Evolutionary conservation across 2,329 filamentous ascomycete genomes (phyloP).

Genomic region (Emergomyces pasteurianus): DNA sequence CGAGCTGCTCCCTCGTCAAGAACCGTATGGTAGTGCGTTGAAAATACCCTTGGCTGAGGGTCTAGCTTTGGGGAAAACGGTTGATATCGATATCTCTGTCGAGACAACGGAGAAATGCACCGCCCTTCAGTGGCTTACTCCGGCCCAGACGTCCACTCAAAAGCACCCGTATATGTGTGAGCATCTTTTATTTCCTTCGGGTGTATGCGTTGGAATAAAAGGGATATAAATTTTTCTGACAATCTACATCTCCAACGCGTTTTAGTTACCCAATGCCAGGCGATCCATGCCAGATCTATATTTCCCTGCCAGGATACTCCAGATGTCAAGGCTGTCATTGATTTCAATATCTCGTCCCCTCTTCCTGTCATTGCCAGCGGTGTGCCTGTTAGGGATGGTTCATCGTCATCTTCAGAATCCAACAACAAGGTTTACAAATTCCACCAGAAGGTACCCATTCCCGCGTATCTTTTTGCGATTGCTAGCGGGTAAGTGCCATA

Average conservation of each 20-base stretch:
- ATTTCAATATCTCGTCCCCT: slow-evolving; percentile 75
- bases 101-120: slow-evolving; percentile 81
- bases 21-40: slow-evolving; percentile 50
- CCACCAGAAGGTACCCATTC: slow-evolving; percentile 83
- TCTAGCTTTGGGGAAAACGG: slow-evolving; percentile 33
- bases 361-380: slow-evolving; percentile 89
- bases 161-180: slow-evolving; percentile 86
- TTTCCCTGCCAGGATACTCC: slow-evolving; percentile 97
- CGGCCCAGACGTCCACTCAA: slow-evolving; percentile 87
- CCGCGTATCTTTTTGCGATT: slow-evolving; percentile 87
- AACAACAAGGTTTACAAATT: slow-evolving; percentile 63
- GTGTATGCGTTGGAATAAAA: background rate
- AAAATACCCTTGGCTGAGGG: slow-evolving; percentile 38
- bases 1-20: slow-evolving; percentile 55
- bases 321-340: slow-evolving; percentile 90
- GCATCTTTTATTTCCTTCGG: slow-evolving; percentile 10
- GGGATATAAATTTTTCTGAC: background rate
- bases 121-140: slow-evolving; percentile 88
- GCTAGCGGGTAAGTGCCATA: slow-evolving; percentile 44
- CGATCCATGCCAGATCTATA: slow-evolving; percentile 84
- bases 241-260: background rate
- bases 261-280: slow-evolving; percentile 80
- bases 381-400: slow-evolving; percentile 44
- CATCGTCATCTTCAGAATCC: slow-evolving; percentile 41
- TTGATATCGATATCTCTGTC: slow-evolving; percentile 51